Evolutionary conservation across 108 stramenopile species (phyloP).

Genomic region (Cyclotella atomus): DNA sequence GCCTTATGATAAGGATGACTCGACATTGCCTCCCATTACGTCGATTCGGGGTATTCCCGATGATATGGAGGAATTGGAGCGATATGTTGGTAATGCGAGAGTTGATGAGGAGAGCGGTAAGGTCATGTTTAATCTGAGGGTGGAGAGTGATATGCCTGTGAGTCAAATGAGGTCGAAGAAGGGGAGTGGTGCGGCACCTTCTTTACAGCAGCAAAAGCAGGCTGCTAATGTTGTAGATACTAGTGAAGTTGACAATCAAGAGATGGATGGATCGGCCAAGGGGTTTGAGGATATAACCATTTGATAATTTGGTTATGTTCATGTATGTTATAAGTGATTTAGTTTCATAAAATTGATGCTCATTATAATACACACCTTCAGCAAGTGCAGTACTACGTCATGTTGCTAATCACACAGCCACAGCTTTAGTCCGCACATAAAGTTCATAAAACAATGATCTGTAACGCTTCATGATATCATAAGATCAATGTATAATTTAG

Average conservation of each 20-base stretch:
- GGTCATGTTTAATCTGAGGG: conserved; percentile 45
- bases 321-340: too few species aligned
- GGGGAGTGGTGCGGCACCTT: background rate
- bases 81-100: conserved; percentile 46
- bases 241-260: background rate
- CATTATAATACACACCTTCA: too few species aligned
- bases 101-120: conserved; percentile 40
- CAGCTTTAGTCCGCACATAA: too few species aligned
- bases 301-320: too few species aligned
- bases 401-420: too few species aligned
- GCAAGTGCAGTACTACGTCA: too few species aligned
- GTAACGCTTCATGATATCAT: too few species aligned
- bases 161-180: conserved; percentile 42
- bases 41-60: conserved; percentile 48
- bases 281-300: conserved; percentile 1
- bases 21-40: conserved; percentile 32
- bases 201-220: background rate
- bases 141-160: conserved; percentile 43
- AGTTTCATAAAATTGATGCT: too few species aligned
- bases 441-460: too few species aligned
- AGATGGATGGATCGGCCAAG: background rate
- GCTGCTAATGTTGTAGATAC: background rate
- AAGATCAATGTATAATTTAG: too few species aligned
- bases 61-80: conserved; percentile 28
- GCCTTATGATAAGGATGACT: conserved; percentile 43